Evolutionary conservation across 345 rosid species (phyloP).

Genomic region (Cardiospermum halicacabum): DNA sequence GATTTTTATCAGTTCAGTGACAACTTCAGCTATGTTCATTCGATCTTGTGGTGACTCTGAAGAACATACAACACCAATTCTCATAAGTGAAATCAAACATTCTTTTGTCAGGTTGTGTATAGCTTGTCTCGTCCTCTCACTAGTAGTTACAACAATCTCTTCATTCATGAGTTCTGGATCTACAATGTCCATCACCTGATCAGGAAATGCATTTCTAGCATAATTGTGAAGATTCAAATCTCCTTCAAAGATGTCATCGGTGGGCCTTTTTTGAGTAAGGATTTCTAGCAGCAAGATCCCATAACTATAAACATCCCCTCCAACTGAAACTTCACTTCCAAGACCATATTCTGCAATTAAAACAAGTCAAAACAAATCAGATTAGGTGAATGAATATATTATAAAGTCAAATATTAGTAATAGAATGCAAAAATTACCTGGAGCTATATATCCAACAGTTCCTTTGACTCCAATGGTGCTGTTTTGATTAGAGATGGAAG

Average conservation of each 20-base stretch:
- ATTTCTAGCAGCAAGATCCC: constrained; percentile 21
- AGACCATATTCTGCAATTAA: constrained; percentile 31
- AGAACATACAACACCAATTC: constrained; percentile 19
- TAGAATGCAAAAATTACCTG: no score
- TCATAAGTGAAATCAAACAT: background rate
- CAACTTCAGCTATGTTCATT: background rate
- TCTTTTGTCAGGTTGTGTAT: background rate
- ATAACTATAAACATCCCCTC: no score
- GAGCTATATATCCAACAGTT: constrained; percentile 12
- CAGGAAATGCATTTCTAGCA: constrained; percentile 13
- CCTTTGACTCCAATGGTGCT: background rate
- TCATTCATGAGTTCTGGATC: constrained; percentile 16
- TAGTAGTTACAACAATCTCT: background rate
- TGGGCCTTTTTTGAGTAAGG: constrained; percentile 23
- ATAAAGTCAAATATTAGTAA: no score
- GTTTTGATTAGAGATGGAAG: background rate
- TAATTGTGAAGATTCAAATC: constrained; percentile 15
- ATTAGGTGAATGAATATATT: no score
- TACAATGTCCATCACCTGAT: constrained; percentile 9
- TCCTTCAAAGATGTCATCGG: constrained; percentile 17
- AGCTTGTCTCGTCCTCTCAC: background rate
- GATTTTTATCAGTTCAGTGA: no score
- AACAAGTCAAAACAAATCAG: no score
- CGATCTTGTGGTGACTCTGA: constrained; percentile 6
- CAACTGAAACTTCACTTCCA: constrained; percentile 10